Evolutionary conservation across 1,284 basidiomycete species (phyloP).

Genomic region (Porodaedalea pini): DNA sequence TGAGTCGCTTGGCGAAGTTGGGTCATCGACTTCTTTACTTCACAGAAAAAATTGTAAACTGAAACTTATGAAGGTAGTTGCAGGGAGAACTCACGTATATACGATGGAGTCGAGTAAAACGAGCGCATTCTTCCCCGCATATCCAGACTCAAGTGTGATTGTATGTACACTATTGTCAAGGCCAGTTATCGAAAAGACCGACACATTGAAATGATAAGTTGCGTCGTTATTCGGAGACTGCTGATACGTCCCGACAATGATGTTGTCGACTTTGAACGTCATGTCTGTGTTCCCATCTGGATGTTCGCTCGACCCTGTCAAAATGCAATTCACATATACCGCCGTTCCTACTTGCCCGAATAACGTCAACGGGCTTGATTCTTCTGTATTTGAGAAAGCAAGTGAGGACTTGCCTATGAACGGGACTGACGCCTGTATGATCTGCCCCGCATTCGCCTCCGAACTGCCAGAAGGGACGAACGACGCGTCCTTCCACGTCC

Average conservation of each 20-base stretch:
- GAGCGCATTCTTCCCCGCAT: background rate
- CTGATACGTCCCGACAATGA: background rate
- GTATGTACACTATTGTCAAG: slow-evolving; percentile 3
- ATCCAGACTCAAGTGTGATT: background rate
- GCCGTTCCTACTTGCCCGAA: slow-evolving; percentile 5
- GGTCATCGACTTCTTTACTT: background rate
- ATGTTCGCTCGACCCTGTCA: background rate
- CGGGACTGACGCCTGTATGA: background rate
- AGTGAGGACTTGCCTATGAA: slow-evolving; percentile 9
- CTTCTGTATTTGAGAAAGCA: background rate
- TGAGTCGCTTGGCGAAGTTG: background rate
- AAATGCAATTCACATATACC: slow-evolving; percentile 12
- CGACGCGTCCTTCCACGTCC: slow-evolving; percentile 8
- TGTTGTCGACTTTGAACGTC: slow-evolving; percentile 8
- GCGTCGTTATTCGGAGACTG: background rate
- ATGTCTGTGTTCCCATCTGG: slow-evolving; percentile 6
- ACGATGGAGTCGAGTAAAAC: slow-evolving; percentile 11
- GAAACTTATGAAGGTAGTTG: background rate
- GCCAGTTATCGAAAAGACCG: slow-evolving; percentile 9
- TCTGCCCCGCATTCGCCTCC: background rate
- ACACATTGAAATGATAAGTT: background rate
- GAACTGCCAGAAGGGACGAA: background rate
- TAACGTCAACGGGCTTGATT: too few relatives aligned
- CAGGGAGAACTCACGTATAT: slow-evolving; percentile 9
- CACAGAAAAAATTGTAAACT: background rate